Evolutionary conservation across 148 eudicot species (phyloP).

Genomic region (Heliosperma pusillum): DNA sequence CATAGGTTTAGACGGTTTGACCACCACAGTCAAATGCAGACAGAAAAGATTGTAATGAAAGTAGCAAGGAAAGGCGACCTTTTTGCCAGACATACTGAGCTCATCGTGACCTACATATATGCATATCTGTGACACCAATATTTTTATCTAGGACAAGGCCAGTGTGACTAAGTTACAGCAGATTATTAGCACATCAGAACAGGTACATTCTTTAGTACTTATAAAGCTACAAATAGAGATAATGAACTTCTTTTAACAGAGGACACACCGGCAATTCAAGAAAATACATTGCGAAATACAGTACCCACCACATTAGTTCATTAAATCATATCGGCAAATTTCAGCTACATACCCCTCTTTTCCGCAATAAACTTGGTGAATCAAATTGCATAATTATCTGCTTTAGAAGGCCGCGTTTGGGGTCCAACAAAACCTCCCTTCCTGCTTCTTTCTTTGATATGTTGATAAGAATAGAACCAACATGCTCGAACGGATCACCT

Average conservation of each 20-base stretch:
- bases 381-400: slow-evolving; percentile 89
- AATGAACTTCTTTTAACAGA: neutral
- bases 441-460: slow-evolving; percentile 77
- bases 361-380: slow-evolving; percentile 66
- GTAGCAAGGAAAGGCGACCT: too few relatives aligned
- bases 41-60: too few relatives aligned
- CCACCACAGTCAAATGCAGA: neutral
- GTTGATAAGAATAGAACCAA: slow-evolving; percentile 88
- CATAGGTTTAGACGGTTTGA: neutral
- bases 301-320: slow-evolving; percentile 8
- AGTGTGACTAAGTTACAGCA: neutral
- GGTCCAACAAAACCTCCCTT: slow-evolving; percentile 77
- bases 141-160: too few relatives aligned
- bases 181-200: neutral
- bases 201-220: neutral
- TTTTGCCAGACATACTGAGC: too few relatives aligned
- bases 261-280: neutral
- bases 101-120: too few relatives aligned
- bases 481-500: slow-evolving; percentile 96
- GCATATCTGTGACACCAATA: too few relatives aligned
- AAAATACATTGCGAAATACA: slow-evolving; percentile 7
- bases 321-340: neutral
- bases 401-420: slow-evolving; percentile 81
- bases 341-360: slow-evolving; percentile 66
- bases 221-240: neutral